A percentile compares a stretch with the other conserved stretches of the same genome.
phyloP scores from a whole-genome alignment of 2,329 filamentous ascomycete genomes.

The Pseudogymnoascus sp. region DNA sequence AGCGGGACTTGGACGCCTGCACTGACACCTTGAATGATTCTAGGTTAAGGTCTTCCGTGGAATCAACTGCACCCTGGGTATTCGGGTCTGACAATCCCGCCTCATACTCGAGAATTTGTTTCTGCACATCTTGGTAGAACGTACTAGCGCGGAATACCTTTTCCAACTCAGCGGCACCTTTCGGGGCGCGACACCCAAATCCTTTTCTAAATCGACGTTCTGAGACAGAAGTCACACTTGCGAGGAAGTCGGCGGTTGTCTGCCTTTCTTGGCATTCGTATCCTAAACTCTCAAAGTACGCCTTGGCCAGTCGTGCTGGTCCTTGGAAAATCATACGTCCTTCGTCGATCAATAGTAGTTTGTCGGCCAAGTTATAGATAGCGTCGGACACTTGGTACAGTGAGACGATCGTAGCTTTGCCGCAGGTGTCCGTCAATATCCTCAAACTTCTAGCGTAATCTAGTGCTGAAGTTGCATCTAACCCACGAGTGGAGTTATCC shows the following conservation, averaged over 20 bases:
- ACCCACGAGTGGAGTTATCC: constrained; percentile 58
- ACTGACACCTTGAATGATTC: constrained; percentile 17
- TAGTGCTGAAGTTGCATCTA: constrained; percentile 55
- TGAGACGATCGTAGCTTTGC: constrained; percentile 52
- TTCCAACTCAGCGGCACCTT: constrained; percentile 37
- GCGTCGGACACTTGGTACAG: constrained; percentile 63
- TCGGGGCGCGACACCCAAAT: constrained; percentile 35
- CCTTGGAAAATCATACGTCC: constrained; percentile 60
- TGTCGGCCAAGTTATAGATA: constrained; percentile 62
- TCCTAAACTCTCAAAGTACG: constrained; percentile 57
- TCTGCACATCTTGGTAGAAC: constrained; percentile 35
- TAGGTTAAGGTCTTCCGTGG: not conserved
- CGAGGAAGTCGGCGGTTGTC: constrained; percentile 58
- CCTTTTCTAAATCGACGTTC: constrained; percentile 52
- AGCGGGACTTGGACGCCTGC: constrained; percentile 29
- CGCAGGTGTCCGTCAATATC: constrained; percentile 53
- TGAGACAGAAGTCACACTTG: constrained; percentile 55
- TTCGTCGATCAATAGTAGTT: constrained; percentile 58
- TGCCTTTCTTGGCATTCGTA: constrained; percentile 54
- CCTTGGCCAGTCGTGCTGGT: constrained; percentile 45
- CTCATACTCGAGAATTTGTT: constrained; percentile 42
- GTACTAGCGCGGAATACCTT: constrained; percentile 28
- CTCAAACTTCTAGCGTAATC: constrained; percentile 53
- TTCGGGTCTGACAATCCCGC: constrained; percentile 45
- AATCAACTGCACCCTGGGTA: constrained; percentile 35